Base-by-base conservation (phyloP, 2,329 filamentous ascomycete genomes). In the Fonsecaea multimorphosa region DNA sequence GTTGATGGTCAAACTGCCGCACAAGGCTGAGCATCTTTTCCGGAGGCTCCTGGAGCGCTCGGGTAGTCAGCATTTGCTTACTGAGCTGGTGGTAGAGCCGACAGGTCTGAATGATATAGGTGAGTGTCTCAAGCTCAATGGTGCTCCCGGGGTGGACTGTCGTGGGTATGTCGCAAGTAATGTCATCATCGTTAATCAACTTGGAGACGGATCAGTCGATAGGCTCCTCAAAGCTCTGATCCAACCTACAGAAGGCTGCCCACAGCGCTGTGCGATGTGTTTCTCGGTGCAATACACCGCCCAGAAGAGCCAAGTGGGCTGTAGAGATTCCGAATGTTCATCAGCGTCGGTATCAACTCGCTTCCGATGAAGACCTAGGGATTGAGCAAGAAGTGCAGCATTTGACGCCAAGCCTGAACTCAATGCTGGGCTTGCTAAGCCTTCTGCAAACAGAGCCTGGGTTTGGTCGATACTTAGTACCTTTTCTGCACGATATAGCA, bases 241-340 rank as follows among this genome's bases (percentile, higher is more conserved):
- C 3, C n/a, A 2, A 57, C 58, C n/a, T 38, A 65, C 63, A 12
- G 63, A 65, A 19, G 63, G 63, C 4, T 38, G 63, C 2, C 58
- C 49, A 27, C 38, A 36, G 5, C 63, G 58, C 16, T 44, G 38
- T 14, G 58, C 49, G 27, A 57, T 46, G 19, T 57, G 44, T 40
- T 65, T 65, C n/a, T 65, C 63, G 19, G 7, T 19, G 31, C 40
- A 65, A 36, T 61, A 65, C 8, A 65, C 22, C 5, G 49, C 57
- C 63, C 63, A 65, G 19, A 61, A 65, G n/a, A 65, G 51, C 57
- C 63, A 65, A 4, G 7, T 56, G 5, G 14, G 29, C 6, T 61
- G 49, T 5, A 32, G 32, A 22, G 34, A n/a, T 27, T 65, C 57
- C 14, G 31, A 22, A 24, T 56, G 24, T 9, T n/a, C 19, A 31